Conservation (phyloP, 805 yeast species). For the Kodamaea hsintzibuensis region DNA sequence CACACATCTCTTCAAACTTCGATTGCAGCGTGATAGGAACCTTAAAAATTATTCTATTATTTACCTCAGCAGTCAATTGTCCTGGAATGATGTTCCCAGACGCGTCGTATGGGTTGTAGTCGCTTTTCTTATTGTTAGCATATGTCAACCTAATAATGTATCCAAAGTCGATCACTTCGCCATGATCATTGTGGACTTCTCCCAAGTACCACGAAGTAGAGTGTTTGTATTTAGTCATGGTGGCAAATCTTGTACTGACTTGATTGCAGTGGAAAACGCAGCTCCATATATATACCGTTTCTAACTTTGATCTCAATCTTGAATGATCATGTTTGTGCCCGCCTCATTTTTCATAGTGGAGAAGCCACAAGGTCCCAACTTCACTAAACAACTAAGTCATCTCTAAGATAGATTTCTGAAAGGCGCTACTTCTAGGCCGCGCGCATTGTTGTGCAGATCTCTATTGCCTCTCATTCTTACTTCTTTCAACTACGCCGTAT, state of each 20-base stretch:
- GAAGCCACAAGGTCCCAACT: neutral
- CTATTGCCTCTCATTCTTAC: too few species aligned
- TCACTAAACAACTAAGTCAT: neutral
- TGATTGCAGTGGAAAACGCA: neutral
- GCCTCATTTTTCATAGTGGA: neutral
- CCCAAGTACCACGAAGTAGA: constrained; percentile 7
- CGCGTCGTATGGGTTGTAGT: constrained; percentile 7
- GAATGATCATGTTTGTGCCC: neutral
- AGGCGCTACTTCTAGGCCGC: too few species aligned
- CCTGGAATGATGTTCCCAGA: neutral
- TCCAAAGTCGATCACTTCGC: constrained; percentile 5
- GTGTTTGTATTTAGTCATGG: constrained; percentile 4
- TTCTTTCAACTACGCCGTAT: too few species aligned
- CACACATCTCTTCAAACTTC: constrained; percentile 4
- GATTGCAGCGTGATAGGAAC: neutral
- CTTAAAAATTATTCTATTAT: neutral
- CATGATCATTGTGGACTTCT: neutral
- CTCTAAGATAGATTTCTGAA: too few species aligned
- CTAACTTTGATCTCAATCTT: neutral
- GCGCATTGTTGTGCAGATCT: too few species aligned
- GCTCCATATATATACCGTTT: neutral
- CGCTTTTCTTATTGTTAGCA: neutral
- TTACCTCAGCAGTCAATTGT: neutral
- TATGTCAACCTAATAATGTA: neutral
- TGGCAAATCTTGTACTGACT: neutral